Evolutionary conservation across 1,284 basidiomycete species (phyloP).

Genomic region (Coniophora puteana): DNA sequence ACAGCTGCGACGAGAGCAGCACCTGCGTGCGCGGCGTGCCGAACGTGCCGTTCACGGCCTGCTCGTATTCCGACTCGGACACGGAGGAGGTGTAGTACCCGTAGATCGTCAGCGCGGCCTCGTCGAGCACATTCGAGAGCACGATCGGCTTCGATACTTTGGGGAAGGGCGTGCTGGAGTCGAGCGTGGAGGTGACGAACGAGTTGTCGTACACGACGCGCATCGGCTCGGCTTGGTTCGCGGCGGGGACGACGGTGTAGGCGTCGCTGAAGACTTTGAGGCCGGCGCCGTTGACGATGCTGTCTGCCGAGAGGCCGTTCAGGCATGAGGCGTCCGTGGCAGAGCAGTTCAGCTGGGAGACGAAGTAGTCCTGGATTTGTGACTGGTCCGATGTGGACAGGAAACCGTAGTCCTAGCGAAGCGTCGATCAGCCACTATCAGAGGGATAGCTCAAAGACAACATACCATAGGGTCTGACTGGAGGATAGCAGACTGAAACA

Average conservation of each 20-base stretch:
- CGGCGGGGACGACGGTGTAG: slow-evolving; percentile 42
- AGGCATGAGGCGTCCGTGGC: slow-evolving; percentile 48
- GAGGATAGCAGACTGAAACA: slow-evolving; percentile 74
- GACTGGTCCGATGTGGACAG: slow-evolving; percentile 51
- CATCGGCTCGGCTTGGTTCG: slow-evolving; percentile 56
- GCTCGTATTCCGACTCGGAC: slow-evolving; percentile 36
- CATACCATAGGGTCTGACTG: slow-evolving; percentile 85
- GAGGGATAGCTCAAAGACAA: slow-evolving; percentile 5
- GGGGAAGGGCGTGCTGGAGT: slow-evolving; percentile 53
- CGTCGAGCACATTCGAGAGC: slow-evolving; percentile 66
- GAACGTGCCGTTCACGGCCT: slow-evolving; percentile 42
- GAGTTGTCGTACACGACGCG: slow-evolving; percentile 57
- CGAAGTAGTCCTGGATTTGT: slow-evolving; percentile 53
- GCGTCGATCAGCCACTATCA: neutral
- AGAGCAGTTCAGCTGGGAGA: slow-evolving; percentile 43
- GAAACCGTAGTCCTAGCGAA: slow-evolving; percentile 67
- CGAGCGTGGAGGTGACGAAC: slow-evolving; percentile 56
- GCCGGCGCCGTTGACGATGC: slow-evolving; percentile 49
- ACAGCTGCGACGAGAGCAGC: slow-evolving; percentile 48
- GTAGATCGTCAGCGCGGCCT: slow-evolving; percentile 64
- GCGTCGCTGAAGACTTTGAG: slow-evolving; percentile 38
- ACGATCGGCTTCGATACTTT: slow-evolving; percentile 60
- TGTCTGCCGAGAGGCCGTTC: slow-evolving; percentile 41
- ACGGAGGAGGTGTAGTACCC: slow-evolving; percentile 35
- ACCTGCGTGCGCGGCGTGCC: slow-evolving; percentile 42